A percentile compares a stretch with the other conserved stretches of the same genome.
These are phyloP conservation scores for maize (Zea mays) DNA, from an alignment of 176 grass and related monocot species.

Conservation along the genomic window Zm-B73-REFERENCE-NAM-5.0 NC_050104.1:59442001-59442500, in stretches of 20 bases:
- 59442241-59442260: background rate
- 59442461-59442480: conserved; percentile 7
- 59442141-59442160: conserved; percentile 90
- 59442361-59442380: conserved; percentile 80
- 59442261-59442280: background rate
- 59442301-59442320: background rate
- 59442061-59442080: too few species aligned
- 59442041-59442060: too few species aligned
- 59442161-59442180: conserved; percentile 96
- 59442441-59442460: background rate
- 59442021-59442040: too few species aligned
- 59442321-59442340: conserved; percentile 1
- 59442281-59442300: conserved; percentile 17
- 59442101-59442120: conserved; percentile 13
- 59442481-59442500: background rate
- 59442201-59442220: conserved; percentile 51
- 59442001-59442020: too few species aligned
- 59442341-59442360: conserved; percentile 74
- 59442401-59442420: conserved; percentile 88
- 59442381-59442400: conserved; percentile 90
- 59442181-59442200: conserved; percentile 84
- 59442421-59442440: conserved; percentile 94
- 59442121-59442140: conserved; percentile 79
- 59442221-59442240: conserved; percentile 1
- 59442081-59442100: background rate